Base-by-base conservation (phyloP, 2,329 filamentous ascomycete genomes). In the Pestalotiopsis sp. region DNA sequence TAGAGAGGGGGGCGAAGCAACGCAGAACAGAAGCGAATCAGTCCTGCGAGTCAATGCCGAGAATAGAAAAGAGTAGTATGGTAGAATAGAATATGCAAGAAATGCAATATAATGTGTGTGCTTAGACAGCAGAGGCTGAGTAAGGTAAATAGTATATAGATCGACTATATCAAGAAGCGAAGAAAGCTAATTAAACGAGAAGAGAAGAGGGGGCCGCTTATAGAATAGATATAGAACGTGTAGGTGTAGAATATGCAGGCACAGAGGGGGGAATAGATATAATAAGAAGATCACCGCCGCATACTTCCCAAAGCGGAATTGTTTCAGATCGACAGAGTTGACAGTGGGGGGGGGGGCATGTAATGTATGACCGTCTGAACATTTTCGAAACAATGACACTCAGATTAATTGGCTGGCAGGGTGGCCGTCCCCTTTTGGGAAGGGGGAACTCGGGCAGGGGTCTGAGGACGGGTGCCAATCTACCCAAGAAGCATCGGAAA, bases 361-460 rank as follows among this genome's bases (percentile, higher is more conserved):
- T 52, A 20, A 52, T 52, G 14, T 52, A 20, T 52, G 30, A 35
- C 30, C 44, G 44, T 48, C 62, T 65, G 62, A 65, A 65, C 52
- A 24, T 55, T 65, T 52, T 52, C 44, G 62, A 65, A 65, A 65
- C 62, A 65, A 65, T 56, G 62, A 65, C 62, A 56, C 20, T 20
- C 26, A 38, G 62, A 65, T 57, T 44, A 39, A 52, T n/a, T 20
- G 17, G 44, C 7, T 20, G 44, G 22, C 44, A 52, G 44, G 44
- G 44, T 9, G 20, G n/a, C 14, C 10, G 30, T 52, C 17, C n/a
- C 44, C 17, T 52, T 52, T 52, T 9, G 17, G 44, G 44, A 52
- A 52, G 30, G 30, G 30, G 30, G 30, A 9, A 35, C 30, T 52
- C 44, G 20, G 17, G 44, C 44, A 52, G 44, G 44, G 44, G 44